Evolutionary conservation across 2,329 filamentous ascomycete species (phyloP).

Genomic region (Penicillium griseofulvum): DNA sequence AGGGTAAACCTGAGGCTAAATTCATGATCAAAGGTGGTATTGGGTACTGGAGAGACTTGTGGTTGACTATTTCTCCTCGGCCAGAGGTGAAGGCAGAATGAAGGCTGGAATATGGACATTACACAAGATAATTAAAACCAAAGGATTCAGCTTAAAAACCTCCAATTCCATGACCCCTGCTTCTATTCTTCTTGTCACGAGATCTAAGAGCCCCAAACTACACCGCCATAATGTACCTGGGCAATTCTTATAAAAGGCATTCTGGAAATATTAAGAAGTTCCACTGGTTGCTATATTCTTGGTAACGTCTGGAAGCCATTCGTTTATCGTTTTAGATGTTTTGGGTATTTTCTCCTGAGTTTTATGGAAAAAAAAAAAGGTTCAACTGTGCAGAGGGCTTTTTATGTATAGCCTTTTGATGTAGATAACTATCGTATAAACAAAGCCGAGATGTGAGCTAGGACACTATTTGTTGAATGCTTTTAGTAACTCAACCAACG

Average conservation of each 20-base stretch:
- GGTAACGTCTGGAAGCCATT: no score
- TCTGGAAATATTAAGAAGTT: no score
- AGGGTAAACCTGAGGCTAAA: conserved; percentile 26
- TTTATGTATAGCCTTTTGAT: not conserved
- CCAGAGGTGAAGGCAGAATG: conserved; percentile 12
- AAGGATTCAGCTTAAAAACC: not conserved
- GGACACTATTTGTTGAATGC: not conserved
- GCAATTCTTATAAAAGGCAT: no score
- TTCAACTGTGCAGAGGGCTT: no score
- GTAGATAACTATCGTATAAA: not conserved
- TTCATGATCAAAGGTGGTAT: conserved; percentile 36
- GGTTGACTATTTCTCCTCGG: conserved; percentile 32
- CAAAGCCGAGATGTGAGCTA: not conserved
- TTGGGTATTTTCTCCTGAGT: no score
- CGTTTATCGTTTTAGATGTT: no score
- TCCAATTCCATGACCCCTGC: not conserved
- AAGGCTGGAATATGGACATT: not conserved
- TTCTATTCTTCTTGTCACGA: not conserved
- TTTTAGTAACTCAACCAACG: not conserved
- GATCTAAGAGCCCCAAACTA: no score
- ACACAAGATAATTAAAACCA: not conserved
- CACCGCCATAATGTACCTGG: no score
- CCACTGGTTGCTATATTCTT: no score
- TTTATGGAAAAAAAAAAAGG: no score
- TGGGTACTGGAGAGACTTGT: conserved; percentile 34